These are phyloP conservation scores for Cryomyces minteri DNA, from an alignment of 495 filamentous ascomycete species.

Conservation along the genomic window DNA sequence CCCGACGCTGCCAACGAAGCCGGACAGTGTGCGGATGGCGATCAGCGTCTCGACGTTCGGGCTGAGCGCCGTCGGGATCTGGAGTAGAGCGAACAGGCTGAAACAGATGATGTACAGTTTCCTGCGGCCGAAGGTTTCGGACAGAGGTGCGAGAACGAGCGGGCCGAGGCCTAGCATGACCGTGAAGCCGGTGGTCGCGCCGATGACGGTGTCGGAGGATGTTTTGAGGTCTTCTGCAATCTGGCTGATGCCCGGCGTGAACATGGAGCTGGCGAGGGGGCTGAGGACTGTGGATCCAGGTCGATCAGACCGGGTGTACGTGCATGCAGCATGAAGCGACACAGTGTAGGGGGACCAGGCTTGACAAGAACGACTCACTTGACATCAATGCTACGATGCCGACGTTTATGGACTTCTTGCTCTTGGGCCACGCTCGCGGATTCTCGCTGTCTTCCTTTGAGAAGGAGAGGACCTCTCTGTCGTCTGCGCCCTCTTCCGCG, in stretches of 20 bases:
- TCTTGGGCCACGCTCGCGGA: constrained; percentile 19
- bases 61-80: constrained; percentile 14
- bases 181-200: constrained; percentile 12
- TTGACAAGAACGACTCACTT: background rate
- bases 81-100: constrained; percentile 13
- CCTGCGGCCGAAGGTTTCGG: constrained; percentile 13
- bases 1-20: constrained; percentile 16
- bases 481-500: constrained; percentile 4
- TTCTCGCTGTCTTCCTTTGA: constrained; percentile 19
- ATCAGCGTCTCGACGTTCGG: constrained; percentile 13
- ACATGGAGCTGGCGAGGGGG: constrained; percentile 24
- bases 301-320: background rate
- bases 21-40: constrained; percentile 19
- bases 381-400: constrained; percentile 24
- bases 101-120: constrained; percentile 12
- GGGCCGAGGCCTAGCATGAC: constrained; percentile 15
- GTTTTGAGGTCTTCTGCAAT: constrained; percentile 21
- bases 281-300: constrained; percentile 13
- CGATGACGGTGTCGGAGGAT: constrained; percentile 14
- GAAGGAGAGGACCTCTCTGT: constrained; percentile 15
- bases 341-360: too few relatives aligned
- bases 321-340: too few relatives aligned
- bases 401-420: constrained; percentile 21
- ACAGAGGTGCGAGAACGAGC: constrained; percentile 11
- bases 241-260: constrained; percentile 23